These are phyloP conservation scores for Pythium folliculosum DNA, from an alignment of 352 stramenopile genomes.

Conservation along the genomic window DNA sequence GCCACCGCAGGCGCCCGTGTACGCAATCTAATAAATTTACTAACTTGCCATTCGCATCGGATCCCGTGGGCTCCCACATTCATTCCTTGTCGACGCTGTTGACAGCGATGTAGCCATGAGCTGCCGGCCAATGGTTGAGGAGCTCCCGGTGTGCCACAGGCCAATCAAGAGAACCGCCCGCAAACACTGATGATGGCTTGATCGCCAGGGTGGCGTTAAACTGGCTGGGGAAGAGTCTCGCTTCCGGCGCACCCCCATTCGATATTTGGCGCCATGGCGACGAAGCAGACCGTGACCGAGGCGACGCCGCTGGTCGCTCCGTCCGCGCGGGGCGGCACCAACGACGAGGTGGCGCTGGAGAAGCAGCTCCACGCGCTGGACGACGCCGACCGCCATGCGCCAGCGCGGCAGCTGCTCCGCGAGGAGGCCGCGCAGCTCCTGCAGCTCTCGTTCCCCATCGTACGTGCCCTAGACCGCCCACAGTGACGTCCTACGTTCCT, in stretches of 20 bases:
- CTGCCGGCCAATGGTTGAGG: neutral
- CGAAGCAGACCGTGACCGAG: neutral
- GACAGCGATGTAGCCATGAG: neutral
- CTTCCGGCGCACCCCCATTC: neutral
- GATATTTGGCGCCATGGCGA: too few species aligned
- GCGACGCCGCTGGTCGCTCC: conserved; percentile 21
- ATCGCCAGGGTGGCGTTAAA: neutral
- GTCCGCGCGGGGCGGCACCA: neutral
- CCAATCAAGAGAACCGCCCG: neutral
- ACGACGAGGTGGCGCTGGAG: conserved; percentile 3
- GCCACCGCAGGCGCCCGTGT: neutral
- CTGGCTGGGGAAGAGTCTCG: neutral
- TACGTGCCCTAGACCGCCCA: conserved; percentile 2
- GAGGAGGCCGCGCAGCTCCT: conserved; percentile 18
- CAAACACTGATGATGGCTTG: neutral
- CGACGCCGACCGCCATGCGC: conserved; percentile 3
- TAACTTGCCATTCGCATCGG: neutral
- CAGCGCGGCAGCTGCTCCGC: neutral
- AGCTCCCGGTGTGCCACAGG: neutral
- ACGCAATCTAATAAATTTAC: neutral
- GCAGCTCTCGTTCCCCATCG: conserved; percentile 22
- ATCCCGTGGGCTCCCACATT: neutral
- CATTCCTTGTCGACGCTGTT: neutral
- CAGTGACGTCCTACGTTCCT: neutral
- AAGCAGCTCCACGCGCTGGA: conserved; percentile 14